These are phyloP conservation scores for Aspergillus brasiliensis DNA, from an alignment of 2,329 filamentous ascomycete genomes.

Conservation along the genomic window DNA sequence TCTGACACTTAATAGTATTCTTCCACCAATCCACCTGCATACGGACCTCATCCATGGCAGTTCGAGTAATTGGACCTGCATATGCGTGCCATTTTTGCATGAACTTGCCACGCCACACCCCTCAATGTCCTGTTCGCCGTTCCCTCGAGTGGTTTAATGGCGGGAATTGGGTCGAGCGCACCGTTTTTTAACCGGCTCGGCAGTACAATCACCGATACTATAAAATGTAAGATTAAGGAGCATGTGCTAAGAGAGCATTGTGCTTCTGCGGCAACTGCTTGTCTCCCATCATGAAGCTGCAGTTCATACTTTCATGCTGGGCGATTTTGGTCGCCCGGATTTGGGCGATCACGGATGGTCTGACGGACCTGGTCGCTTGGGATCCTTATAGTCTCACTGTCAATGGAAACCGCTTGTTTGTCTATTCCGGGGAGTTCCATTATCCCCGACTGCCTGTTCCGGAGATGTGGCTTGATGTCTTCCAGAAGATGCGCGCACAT, in stretches of 20 bases:
- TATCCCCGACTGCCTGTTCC: conserved; percentile 65
- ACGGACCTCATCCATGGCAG: neutral
- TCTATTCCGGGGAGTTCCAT: conserved; percentile 73
- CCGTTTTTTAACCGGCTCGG: neutral
- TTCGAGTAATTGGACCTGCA: neutral
- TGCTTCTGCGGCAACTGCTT: neutral
- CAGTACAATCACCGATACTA: neutral
- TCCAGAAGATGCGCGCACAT: conserved; percentile 77
- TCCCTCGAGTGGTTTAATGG: neutral
- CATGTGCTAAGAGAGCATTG: too few relatives aligned
- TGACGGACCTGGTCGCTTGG: conserved; percentile 6
- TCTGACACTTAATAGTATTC: neutral
- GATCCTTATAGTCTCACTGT: conserved; percentile 42
- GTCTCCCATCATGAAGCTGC: neutral
- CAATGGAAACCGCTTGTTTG: conserved; percentile 65
- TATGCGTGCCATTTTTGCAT: neutral
- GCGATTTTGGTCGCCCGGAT: neutral
- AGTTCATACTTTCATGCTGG: neutral
- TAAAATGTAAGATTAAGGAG: neutral
- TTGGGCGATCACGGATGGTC: neutral
- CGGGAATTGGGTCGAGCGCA: neutral
- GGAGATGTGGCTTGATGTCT: conserved; percentile 67
- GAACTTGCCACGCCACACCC: neutral
- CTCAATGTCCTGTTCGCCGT: neutral
- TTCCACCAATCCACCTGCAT: neutral